These are phyloP conservation scores for Collybia sp. DNA, from an alignment of 768 basidiomycete genomes.

Conservation along the genomic window DNA sequence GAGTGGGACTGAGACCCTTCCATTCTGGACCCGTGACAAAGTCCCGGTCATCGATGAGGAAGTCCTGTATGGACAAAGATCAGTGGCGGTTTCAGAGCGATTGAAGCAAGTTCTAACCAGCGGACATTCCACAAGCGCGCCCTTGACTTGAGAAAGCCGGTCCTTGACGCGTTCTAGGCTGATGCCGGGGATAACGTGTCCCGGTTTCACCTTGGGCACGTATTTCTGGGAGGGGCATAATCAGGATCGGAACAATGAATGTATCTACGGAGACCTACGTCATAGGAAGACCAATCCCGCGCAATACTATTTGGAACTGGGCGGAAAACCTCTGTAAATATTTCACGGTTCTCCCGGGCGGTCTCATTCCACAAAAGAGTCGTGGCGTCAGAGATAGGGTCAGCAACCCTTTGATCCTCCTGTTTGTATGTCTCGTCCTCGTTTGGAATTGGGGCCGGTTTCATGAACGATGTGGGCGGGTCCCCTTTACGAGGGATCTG, in stretches of 20 bases:
- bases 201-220: constrained; percentile 70
- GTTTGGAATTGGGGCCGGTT: constrained; percentile 68
- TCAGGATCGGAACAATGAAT: not conserved
- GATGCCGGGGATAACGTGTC: constrained; percentile 75
- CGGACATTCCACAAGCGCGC: constrained; percentile 73
- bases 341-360: constrained; percentile 74
- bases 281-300: constrained; percentile 73
- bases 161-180: constrained; percentile 68
- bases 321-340: constrained; percentile 84
- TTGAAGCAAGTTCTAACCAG: constrained; percentile 41
- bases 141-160: constrained; percentile 63
- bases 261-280: constrained; percentile 37
- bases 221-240: constrained; percentile 45
- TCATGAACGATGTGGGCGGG: constrained; percentile 63
- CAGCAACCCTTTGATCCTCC: constrained; percentile 68
- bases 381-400: constrained; percentile 68
- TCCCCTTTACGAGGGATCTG: constrained; percentile 43
- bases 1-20: constrained; percentile 68
- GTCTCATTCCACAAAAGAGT: constrained; percentile 60
- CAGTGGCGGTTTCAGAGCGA: constrained; percentile 3
- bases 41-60: constrained; percentile 76
- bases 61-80: constrained; percentile 47
- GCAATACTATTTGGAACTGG: constrained; percentile 85
- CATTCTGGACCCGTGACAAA: constrained; percentile 70
- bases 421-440: constrained; percentile 54